Conservation (phyloP, 768 basidiomycete genomes). For the Hypholoma fasciculare region DNA sequence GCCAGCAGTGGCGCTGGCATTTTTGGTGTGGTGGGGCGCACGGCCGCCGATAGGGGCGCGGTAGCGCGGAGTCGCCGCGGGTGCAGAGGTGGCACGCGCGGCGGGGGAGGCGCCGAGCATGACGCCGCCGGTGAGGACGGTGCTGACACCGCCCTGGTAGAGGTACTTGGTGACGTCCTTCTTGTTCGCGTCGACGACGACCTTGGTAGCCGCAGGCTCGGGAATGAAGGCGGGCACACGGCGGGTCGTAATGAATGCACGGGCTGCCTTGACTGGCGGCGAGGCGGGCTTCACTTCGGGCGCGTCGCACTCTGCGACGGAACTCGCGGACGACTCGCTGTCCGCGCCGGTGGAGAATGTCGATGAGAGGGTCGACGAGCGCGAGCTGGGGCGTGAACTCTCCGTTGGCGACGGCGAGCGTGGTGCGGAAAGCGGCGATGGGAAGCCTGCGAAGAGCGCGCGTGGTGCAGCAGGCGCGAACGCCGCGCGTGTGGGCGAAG, state of each 20-base stretch:
- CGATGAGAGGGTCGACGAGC: conserved; percentile 30
- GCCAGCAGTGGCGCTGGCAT: neutral
- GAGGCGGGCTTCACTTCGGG: conserved; percentile 13
- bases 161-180: conserved; percentile 34
- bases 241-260: conserved; percentile 14
- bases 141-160: conserved; percentile 44
- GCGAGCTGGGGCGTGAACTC: conserved; percentile 40
- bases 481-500: conserved; percentile 32
- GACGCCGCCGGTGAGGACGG: conserved; percentile 43
- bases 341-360: conserved; percentile 23
- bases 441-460: no score
- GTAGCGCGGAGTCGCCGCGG: neutral
- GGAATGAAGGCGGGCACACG: neutral
- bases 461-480: conserved; percentile 17
- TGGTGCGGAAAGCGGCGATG: neutral
- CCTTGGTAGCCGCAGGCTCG: conserved; percentile 4
- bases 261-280: conserved; percentile 1
- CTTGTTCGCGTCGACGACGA: conserved; percentile 26
- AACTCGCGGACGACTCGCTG: conserved; percentile 33
- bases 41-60: no score
- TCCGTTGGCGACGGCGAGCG: conserved; percentile 14
- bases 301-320: conserved; percentile 24
- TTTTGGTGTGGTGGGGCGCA: neutral
- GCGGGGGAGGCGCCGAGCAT: conserved; percentile 34
- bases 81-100: neutral